Base-by-base conservation (phyloP, 2,329 filamentous ascomycete genomes). In the Botrytis byssoidea region DNA sequence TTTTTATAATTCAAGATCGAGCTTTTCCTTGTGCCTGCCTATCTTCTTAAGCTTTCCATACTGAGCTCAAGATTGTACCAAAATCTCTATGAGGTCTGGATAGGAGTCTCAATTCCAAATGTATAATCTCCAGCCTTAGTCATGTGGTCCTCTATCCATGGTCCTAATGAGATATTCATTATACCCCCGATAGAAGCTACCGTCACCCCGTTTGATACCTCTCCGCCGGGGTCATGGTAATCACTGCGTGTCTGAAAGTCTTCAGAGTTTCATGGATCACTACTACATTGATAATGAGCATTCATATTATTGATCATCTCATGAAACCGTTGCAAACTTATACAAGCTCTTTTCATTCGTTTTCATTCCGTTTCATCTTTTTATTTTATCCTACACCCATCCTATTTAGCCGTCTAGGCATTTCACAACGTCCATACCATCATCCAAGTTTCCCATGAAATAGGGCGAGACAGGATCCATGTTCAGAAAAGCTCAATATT, bases 171-270 rank as follows among this genome's bases (percentile, higher is more conserved):
- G 32, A 51, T 51, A 14, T 51, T 48, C 16, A 29, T 40, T 71
- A 64, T 71, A 22, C 32, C 32, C 35, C 48, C 32, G 37, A 25
- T 29, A 14, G 35, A 40, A 37, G 57, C 12, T 40, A 20, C 10
- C 25, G n/a, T 37, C 32, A 71, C 20, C 44, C 40, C 32, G 32
- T 14, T 32, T 29, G 51, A 37, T 61, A 29, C 57, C 29, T 61
- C 42, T 32, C 48, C 40, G 37, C 22, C 22, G 69, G 57, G 44
- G 29, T 18, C 35, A 42, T 37, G 42, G 32, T 51, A 18, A 18
- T 51, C 16, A 42, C 32, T 63, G 35, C 68, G 71, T 71, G 44
- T 71, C 40, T 46, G 35, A 51, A 22, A 22, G 44, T 55, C n/a
- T 9, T 46, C 44, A 32, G 32, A 37, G 44, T 55, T 64, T 22